These are phyloP conservation scores for Apodospora peruviana DNA, from an alignment of 495 filamentous ascomycete genomes.

Conservation along the genomic window DNA sequence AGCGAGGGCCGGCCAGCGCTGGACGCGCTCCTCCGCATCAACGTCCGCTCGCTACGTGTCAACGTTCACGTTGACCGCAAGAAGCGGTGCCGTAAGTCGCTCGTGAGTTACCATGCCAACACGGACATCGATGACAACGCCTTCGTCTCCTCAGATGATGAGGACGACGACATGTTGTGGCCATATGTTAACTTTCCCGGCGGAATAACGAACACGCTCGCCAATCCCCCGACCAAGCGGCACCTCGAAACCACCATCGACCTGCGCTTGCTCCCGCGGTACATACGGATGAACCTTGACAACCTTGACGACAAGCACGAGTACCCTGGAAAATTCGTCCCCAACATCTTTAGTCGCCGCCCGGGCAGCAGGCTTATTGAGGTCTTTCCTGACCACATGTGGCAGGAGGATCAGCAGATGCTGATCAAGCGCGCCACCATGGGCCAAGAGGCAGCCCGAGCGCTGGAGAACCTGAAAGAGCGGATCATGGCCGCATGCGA, in stretches of 20 bases:
- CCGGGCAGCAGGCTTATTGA: not conserved
- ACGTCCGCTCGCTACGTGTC: constrained; percentile 19
- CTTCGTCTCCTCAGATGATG: not conserved
- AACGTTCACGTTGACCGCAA: constrained; percentile 17
- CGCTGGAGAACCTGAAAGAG: constrained; percentile 5
- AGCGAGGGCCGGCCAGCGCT: not conserved
- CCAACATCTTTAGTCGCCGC: not conserved
- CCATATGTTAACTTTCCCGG: not conserved
- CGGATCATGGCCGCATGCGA: constrained; percentile 14
- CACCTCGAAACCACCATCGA: constrained; percentile 26
- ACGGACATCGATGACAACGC: constrained; percentile 4
- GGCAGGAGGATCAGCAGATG: constrained; percentile 16
- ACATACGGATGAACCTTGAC: not conserved
- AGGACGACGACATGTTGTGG: not conserved
- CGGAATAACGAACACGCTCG: not conserved
- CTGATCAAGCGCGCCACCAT: not conserved
- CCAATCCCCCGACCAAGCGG: too few relatives aligned
- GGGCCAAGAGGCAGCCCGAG: constrained; percentile 4
- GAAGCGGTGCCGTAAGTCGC: too few relatives aligned
- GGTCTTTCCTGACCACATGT: not conserved
- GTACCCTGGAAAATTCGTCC: not conserved
- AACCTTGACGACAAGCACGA: not conserved
- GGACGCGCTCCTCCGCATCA: constrained; percentile 14
- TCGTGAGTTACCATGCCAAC: too few relatives aligned
- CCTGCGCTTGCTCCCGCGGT: constrained; percentile 14